Base-by-base conservation (phyloP, 192 early-diverging fungal genomes). In the Backusella parvicylindrica region DNA sequence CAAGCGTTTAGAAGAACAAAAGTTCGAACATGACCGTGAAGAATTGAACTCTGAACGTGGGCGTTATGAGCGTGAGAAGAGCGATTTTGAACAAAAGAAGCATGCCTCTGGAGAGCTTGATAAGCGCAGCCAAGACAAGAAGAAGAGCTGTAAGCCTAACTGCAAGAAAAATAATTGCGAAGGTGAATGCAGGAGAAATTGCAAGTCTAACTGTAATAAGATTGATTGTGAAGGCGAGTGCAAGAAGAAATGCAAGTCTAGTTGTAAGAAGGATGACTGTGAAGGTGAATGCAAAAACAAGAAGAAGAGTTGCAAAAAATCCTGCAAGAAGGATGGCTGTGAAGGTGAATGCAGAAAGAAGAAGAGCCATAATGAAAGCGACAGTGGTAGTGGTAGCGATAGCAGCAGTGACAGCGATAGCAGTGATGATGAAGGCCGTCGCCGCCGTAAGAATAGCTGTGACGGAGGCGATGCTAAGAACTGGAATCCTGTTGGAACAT, bases 401-500 rank as follows among this genome's bases (percentile, higher is more conserved):
- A 40, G 35, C 15, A 38, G 28, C 13, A 32, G 28, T 64, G 63
- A 70, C 13, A 40, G 70, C 1, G 71, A 69, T 18, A 28, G 72
- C 28, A 28, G 77, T 15, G 64, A 75, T n/a, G 41, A 71, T n/a
- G 21, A 74, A 1, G 15, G 32, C 15, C 33, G 67, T 21, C 77
- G 77, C 56, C 66, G 75, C 23, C 71, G 74, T 50, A 74, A 63
- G 32, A 67, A 69, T 5, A 60, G 53, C 53, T 60, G 23, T 60
- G 53, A 60, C 11, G 53, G 26, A 60, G 28, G 56, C 2, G 71
- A 60, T 18, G 77, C 49, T 40, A 67, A 30, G 26, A 76, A 85
- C 40, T 87, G 86, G 86, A 75, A 85, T 30, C 75, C 78, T 7
- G 70, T 80, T 47, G 86, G 86, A 49, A 82, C 47, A 56, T 86